phyloP scores from a whole-genome alignment of 257 asterid genomes.

The Prunella vulgaris region DNA sequence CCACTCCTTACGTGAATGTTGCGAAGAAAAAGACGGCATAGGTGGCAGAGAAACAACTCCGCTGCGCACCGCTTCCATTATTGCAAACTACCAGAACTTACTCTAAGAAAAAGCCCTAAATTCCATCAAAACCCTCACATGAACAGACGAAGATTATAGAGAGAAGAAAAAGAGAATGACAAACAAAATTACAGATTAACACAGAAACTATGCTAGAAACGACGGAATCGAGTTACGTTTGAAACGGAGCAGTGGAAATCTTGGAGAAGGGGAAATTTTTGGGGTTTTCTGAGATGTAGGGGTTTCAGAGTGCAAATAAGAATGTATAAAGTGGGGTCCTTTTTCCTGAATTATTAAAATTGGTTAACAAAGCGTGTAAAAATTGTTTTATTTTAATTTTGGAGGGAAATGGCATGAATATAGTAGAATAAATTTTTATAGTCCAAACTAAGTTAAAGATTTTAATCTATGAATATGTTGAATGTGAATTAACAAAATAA shows the following conservation, averaged over 20 bases:
- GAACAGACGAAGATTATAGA: background rate
- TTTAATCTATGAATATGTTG: too few relatives aligned
- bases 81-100: constrained; percentile 3
- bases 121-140: constrained; percentile 33
- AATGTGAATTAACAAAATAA: too few relatives aligned
- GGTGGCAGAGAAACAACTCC: constrained; percentile 55
- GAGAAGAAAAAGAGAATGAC: background rate
- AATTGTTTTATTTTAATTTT: too few relatives aligned
- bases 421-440: too few relatives aligned
- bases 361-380: background rate
- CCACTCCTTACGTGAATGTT: constrained; percentile 82
- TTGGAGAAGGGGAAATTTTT: constrained; percentile 10
- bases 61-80: constrained; percentile 53
- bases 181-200: constrained; percentile 20
- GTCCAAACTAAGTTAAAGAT: too few relatives aligned
- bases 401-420: too few relatives aligned
- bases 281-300: constrained; percentile 28
- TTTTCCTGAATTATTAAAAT: background rate
- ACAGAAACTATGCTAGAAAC: constrained; percentile 18
- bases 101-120: constrained; percentile 28
- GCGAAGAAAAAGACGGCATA: constrained; percentile 40
- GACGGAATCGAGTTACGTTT: constrained; percentile 23
- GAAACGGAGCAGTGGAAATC: constrained; percentile 6
- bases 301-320: constrained; percentile 12
- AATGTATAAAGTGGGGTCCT: background rate